Base-by-base conservation (phyloP, 2,329 filamentous ascomycete genomes). In the Mycocentrospora acerina region DNA sequence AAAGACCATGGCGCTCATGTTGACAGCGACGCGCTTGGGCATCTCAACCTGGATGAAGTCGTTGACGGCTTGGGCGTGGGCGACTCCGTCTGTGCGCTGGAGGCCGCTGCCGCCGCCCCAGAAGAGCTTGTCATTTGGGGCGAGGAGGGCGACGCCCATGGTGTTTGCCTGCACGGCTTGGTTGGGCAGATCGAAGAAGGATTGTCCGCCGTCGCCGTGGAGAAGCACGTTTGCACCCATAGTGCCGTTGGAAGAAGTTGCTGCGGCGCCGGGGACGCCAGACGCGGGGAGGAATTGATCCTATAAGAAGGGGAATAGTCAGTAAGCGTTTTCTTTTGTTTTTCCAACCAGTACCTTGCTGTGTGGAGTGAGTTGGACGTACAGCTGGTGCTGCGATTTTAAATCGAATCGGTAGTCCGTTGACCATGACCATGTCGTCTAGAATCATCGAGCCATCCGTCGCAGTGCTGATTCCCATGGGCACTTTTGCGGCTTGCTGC, bases 171-270 rank as follows among this genome's bases (percentile, higher is more conserved):
- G 72, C 9, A 79, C 72, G 13, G 69, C 72, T 49, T 79, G 74
- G 59, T 79, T 79, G 24, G 76, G 76, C 62, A 79, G 77, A 55
- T 77, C 75, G 60, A 78, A 77, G 69, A 79, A 80, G 10, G 75
- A 78, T 51, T 79, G 74, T 6, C 79, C 79, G 28, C 79, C 78
- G 54, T 82, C 79, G 33, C 78, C 78, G 56, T 82, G 79, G 3
- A 82, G 71, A 24, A 82, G 71, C 11, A 82, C 73, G 50, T 81
- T 81, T 6, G 79, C 67, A 33, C 62, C 62, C 19, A 77, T 62
- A 5, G 62, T 59, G 24, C 64, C 62, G 26, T 60, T 57, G 3
- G 57, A 29, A 10, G 61, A 57, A 2, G 62, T 61, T 22, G 64
- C 62, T 15, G 60, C 53, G 12, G 66, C 76, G 24, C 76, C 77